These are phyloP conservation scores for Pulveroboletus frians DNA, from an alignment of 768 basidiomycete species.

Conservation along the genomic window DNA sequence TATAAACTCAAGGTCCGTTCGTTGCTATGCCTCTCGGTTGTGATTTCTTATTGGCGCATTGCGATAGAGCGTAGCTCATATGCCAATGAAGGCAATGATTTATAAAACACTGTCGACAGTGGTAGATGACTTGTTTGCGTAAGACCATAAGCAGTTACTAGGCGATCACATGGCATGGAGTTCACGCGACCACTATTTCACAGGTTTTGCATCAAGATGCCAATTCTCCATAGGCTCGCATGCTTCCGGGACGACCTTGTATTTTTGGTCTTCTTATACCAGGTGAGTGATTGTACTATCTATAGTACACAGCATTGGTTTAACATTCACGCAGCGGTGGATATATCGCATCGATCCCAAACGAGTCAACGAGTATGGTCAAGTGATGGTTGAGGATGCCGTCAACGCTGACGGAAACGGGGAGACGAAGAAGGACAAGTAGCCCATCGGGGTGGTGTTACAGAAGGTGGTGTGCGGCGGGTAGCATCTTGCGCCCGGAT, in stretches of 20 bases:
- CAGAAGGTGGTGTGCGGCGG: constrained; percentile 7
- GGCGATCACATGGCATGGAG: constrained; percentile 8
- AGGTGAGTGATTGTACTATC: constrained; percentile 46
- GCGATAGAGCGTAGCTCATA: constrained; percentile 84
- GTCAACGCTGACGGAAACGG: constrained; percentile 35
- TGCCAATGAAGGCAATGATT: constrained; percentile 98
- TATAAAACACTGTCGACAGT: constrained; percentile 89
- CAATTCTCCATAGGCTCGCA: constrained; percentile 84
- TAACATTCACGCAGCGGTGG: constrained; percentile 61
- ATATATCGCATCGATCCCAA: constrained; percentile 95
- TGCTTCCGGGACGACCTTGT: constrained; percentile 90
- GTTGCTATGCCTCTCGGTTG: constrained; percentile 10
- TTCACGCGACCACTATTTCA: constrained; percentile 11
- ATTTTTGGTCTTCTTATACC: constrained; percentile 89
- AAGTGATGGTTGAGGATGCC: constrained; percentile 57
- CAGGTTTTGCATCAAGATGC: constrained; percentile 97
- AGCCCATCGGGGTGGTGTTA: constrained; percentile 9
- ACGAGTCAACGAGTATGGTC: constrained; percentile 94
- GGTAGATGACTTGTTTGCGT: constrained; percentile 92
- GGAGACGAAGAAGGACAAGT: constrained; percentile 58
- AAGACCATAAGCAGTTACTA: constrained; percentile 29
- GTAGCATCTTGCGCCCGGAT: background rate
- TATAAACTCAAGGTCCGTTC: constrained; percentile 83
- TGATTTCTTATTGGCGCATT: constrained; percentile 3
- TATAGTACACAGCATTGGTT: background rate